These are phyloP conservation scores for Isochrysis galbana DNA, from an alignment of 78 protist genomes.

Conservation along the genomic window DNA sequence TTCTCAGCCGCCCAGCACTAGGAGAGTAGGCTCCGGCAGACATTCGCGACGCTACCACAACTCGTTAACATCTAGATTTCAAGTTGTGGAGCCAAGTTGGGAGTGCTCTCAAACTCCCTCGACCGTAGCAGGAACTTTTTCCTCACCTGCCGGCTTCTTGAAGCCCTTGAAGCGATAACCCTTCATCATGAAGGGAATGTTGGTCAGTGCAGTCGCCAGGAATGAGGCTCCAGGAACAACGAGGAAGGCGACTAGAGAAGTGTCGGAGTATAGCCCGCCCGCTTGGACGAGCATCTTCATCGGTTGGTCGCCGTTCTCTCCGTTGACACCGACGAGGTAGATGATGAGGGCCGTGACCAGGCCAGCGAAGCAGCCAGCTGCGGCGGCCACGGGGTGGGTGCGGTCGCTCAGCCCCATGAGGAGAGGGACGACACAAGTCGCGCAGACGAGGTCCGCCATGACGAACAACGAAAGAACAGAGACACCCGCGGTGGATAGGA, in stretches of 20 bases:
- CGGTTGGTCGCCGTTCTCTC: neutral
- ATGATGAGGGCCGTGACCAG: neutral
- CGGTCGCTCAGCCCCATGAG: neutral
- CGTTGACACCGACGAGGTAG: neutral
- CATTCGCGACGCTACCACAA: too few species aligned
- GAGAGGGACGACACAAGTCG: neutral
- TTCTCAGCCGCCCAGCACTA: too few species aligned
- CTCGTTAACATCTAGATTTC: too few species aligned
- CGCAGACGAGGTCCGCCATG: constrained; percentile 12
- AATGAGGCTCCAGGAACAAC: neutral
- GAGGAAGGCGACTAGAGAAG: neutral
- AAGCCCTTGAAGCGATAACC: too few species aligned
- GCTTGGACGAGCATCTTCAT: neutral
- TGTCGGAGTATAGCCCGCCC: neutral
- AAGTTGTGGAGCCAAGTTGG: too few species aligned
- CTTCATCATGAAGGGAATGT: too few species aligned
- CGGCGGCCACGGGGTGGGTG: neutral
- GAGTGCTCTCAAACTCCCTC: too few species aligned
- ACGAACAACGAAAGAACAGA: neutral
- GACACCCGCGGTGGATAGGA: neutral
- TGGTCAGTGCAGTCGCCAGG: too few species aligned
- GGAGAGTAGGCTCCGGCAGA: too few species aligned
- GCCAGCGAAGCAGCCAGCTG: neutral
- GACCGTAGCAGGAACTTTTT: too few species aligned
- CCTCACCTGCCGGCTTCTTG: too few species aligned